A percentile compares a stretch with the other conserved stretches of the same genome.
Conservation (phyloP, 768 basidiomycete genomes). For the Phanerochaete carnosa region DNA sequence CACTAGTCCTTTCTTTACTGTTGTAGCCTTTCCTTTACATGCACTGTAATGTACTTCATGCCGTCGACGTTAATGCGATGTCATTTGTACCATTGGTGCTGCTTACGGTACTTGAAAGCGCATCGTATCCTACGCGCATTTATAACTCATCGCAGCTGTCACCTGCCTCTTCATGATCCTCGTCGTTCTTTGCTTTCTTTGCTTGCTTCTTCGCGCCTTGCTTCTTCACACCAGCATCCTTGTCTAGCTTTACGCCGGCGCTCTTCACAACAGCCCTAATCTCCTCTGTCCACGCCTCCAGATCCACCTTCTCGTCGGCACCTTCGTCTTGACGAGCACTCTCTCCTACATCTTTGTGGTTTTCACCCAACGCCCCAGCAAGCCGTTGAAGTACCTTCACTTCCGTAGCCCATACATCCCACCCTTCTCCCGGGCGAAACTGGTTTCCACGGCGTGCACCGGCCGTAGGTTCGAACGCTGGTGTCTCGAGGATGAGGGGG, state of each 20-base stretch:
- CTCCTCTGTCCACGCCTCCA: slow-evolving; percentile 16
- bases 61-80: too few relatives aligned
- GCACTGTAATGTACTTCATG: not conserved
- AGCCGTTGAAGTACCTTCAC: slow-evolving; percentile 56
- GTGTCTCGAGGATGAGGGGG: slow-evolving; percentile 83
- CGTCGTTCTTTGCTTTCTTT: slow-evolving; percentile 11
- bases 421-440: slow-evolving; percentile 25
- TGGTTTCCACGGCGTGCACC: slow-evolving; percentile 2
- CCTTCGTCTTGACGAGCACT: too few relatives aligned
- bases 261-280: slow-evolving; percentile 12
- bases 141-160: slow-evolving; percentile 20
- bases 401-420: slow-evolving; percentile 71
- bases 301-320: not conserved
- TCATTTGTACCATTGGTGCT: too few relatives aligned
- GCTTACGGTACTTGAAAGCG: slow-evolving; percentile 1
- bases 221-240: slow-evolving; percentile 13
- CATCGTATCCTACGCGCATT: too few relatives aligned
- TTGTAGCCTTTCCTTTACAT: not conserved
- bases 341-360: slow-evolving; percentile 9
- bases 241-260: slow-evolving; percentile 15
- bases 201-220: slow-evolving; percentile 3
- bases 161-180: slow-evolving; percentile 17
- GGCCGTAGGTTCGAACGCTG: slow-evolving; percentile 51
- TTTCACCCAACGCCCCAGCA: slow-evolving; percentile 18
- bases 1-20: not conserved